A percentile compares a stretch with the other conserved stretches of the same genome.
phyloP scores from a whole-genome alignment of 352 stramenopile species.

The Phytophthora litchii region DNA sequence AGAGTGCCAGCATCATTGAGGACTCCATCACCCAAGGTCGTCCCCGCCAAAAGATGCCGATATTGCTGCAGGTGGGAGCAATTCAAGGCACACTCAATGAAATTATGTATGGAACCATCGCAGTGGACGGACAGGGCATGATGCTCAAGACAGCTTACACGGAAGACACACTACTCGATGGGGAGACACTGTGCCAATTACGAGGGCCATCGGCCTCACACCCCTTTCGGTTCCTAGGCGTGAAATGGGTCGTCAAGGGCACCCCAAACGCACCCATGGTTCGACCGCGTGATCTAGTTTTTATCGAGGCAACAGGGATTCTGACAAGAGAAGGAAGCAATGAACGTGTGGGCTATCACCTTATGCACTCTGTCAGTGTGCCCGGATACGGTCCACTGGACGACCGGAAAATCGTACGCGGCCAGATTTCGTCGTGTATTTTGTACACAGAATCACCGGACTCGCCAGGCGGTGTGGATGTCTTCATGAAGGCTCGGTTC shows the following conservation, averaged over 20 bases:
- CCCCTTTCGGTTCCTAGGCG: slow-evolving; percentile 51
- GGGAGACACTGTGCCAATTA: slow-evolving; percentile 53
- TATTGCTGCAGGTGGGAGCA: slow-evolving; percentile 42
- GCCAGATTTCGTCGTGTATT: slow-evolving; percentile 42
- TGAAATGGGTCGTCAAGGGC: slow-evolving; percentile 57
- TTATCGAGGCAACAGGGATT: slow-evolving; percentile 48
- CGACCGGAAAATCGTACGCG: slow-evolving; percentile 42
- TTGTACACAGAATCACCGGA: slow-evolving; percentile 41
- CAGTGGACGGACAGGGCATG: slow-evolving; percentile 51
- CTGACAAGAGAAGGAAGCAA: slow-evolving; percentile 27
- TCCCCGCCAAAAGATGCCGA: slow-evolving; percentile 40
- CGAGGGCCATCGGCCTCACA: slow-evolving; percentile 38
- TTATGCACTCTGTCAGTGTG: slow-evolving; percentile 54
- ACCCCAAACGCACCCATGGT: slow-evolving; percentile 37
- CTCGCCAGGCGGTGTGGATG: slow-evolving; percentile 25
- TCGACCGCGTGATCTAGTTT: slow-evolving; percentile 45
- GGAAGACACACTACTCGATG: slow-evolving; percentile 55
- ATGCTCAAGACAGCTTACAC: slow-evolving; percentile 55
- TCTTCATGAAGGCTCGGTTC: slow-evolving; percentile 44
- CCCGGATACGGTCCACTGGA: slow-evolving; percentile 39
- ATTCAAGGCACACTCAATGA: slow-evolving; percentile 56
- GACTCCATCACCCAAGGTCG: slow-evolving; percentile 15
- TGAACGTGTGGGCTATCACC: slow-evolving; percentile 49
- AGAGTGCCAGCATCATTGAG: slow-evolving; percentile 16
- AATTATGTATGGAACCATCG: slow-evolving; percentile 62